These are phyloP conservation scores for Paramarasmius palmivorus DNA, from an alignment of 1,284 basidiomycete species.

Conservation along the genomic window DNA sequence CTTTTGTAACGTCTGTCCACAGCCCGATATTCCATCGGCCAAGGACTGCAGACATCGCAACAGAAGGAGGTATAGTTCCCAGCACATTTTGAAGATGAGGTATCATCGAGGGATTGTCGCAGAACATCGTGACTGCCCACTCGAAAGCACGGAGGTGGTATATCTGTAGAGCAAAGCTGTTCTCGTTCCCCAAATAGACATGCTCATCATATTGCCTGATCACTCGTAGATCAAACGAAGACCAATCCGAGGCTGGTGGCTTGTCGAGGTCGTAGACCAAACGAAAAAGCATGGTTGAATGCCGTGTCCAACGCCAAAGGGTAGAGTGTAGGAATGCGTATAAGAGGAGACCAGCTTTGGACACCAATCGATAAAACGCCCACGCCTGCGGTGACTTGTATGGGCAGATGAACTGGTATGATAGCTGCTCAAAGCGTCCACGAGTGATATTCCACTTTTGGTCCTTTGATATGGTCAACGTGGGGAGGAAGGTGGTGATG, in stretches of 20 bases:
- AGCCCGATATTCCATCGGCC: background rate
- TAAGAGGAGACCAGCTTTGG: background rate
- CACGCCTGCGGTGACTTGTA: background rate
- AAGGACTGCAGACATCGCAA: background rate
- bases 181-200: background rate
- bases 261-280: too few species aligned
- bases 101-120: background rate
- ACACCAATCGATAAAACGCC: background rate
- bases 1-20: too few species aligned
- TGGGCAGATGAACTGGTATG: background rate
- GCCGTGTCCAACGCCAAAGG: too few species aligned
- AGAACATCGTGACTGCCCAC: background rate
- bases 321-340: background rate
- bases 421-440: background rate
- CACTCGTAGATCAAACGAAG: too few species aligned
- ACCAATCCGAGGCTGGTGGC: too few species aligned
- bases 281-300: too few species aligned
- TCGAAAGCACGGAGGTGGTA: background rate
- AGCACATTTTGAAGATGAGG: background rate
- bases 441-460: background rate
- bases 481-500: background rate
- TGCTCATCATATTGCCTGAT: too few species aligned
- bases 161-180: background rate
- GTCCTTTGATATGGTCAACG: background rate
- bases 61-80: background rate